Evolutionary conservation across 441 rosid genomes (phyloP).

Genomic region (Populus hybrid): DNA sequence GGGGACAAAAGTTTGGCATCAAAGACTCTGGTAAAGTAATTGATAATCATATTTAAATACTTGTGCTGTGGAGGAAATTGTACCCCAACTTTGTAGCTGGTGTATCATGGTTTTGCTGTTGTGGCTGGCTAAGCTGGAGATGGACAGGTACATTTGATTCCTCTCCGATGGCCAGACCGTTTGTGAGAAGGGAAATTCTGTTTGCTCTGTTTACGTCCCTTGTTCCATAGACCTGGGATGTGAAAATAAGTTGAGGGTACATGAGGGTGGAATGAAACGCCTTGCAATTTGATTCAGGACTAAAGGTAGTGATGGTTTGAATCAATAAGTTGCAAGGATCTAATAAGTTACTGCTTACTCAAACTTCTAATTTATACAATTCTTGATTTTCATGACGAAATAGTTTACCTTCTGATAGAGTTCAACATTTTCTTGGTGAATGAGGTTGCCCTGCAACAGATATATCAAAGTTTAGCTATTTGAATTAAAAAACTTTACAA

Average conservation of each 20-base stretch:
- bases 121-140: slow-evolving; percentile 95
- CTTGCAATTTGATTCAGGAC: slow-evolving; percentile 11
- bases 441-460: slow-evolving; percentile 63
- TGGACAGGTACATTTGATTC: slow-evolving; percentile 58
- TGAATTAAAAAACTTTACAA: slow-evolving; percentile 13
- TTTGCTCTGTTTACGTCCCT: slow-evolving; percentile 48
- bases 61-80: slow-evolving; percentile 19
- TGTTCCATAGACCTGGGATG: slow-evolving; percentile 64
- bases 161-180: slow-evolving; percentile 43
- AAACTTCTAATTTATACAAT: slow-evolving; percentile 39
- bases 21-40: slow-evolving; percentile 11
- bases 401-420: slow-evolving; percentile 79
- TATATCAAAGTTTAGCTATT: slow-evolving; percentile 12
- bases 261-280: slow-evolving; percentile 27
- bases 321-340: slow-evolving; percentile 7
- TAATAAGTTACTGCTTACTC: slow-evolving; percentile 3
- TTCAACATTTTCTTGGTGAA: slow-evolving; percentile 84
- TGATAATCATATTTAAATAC: slow-evolving; percentile 3
- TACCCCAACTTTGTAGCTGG: slow-evolving; percentile 59
- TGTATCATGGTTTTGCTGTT: slow-evolving; percentile 48
- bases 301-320: slow-evolving; percentile 2
- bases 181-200: slow-evolving; percentile 38
- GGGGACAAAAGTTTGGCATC: slow-evolving; percentile 22
- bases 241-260: slow-evolving; percentile 2
- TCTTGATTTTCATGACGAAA: slow-evolving; percentile 55